Conservation (phyloP, 495 filamentous ascomycete species). For the Hyaloscypha finlandica region DNA sequence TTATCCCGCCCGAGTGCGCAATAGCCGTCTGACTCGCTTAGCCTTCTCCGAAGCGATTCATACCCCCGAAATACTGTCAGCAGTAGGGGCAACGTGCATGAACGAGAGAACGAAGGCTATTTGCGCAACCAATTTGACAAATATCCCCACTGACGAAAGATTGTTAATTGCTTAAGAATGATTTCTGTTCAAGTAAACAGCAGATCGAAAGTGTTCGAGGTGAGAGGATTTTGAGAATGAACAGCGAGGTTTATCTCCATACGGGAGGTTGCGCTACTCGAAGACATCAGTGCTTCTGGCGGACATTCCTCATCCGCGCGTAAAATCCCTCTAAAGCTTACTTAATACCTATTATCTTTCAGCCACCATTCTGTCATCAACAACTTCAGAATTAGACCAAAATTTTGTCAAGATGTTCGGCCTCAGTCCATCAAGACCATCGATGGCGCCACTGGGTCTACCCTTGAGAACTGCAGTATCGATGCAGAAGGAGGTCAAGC, state of each 20-base stretch:
- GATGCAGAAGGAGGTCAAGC: not conserved
- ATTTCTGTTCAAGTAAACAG: not conserved
- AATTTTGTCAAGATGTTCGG: not conserved
- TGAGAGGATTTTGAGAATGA: not conserved
- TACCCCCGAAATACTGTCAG: not conserved
- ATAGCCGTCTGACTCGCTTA: not conserved
- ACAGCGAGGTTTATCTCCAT: no score
- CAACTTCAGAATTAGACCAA: not conserved
- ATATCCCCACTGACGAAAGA: not conserved
- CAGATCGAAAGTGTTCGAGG: not conserved
- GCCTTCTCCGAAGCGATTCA: not conserved
- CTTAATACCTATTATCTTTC: not conserved
- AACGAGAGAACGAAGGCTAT: no score
- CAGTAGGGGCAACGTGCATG: not conserved
- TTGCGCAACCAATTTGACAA: not conserved
- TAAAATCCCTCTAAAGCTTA: not conserved
- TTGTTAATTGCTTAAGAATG: not conserved
- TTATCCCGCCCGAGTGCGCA: not conserved
- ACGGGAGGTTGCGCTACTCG: no score
- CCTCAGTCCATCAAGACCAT: not conserved
- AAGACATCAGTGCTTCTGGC: not conserved
- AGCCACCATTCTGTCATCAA: not conserved
- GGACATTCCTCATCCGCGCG: not conserved
- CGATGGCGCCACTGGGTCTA: not conserved
- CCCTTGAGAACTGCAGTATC: not conserved